Evolutionary conservation across 1,284 basidiomycete species (phyloP), one percentile per base, ranked within the genome.

Genomic region (Trichosporon faecale): DNA sequence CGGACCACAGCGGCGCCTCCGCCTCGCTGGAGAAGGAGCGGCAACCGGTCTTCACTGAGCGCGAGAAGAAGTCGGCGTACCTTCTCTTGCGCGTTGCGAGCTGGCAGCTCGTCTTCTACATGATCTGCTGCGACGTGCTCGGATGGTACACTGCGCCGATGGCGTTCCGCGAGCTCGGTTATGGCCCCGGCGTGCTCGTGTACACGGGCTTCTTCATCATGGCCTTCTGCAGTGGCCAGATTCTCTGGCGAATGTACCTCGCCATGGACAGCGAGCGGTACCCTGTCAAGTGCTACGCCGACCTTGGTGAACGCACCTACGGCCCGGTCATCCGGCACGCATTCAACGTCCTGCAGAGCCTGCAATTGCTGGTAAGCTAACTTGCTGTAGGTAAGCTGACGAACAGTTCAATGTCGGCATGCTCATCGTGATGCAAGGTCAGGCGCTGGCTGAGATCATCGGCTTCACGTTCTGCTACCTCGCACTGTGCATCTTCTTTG

Each of bases 91-190:
- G 73, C 14, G 63, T 68, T 4, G 55, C 69, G 3, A 63, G 49
- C 33, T 74, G 73, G 73, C 73, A 74, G 61, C 60, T 72, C 18
- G 71, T 72, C 27, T 70, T 74, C 64, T 74, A 69, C 69, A 69
- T 74, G 31, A 73, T 73, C 60, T 67, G 40, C 21, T 69, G 69
- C 6, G 74, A 76, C 68, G 76, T 83, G 46, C 70, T 81, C 1
- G 83, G 83, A 9, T 81, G 80, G 21, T 79, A 77, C 71, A 77
- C 78, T 55, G 77, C 80, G 0, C 78, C 79, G 0, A 79, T 79
- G 68, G 77, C 78, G 16, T 80, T 81, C 70, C 64, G 71, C 14
- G 31, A 68, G 16, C 71, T 79, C 21, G 79, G 77, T 1, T 72
- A 75, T 29, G 75, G 67, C 0, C 76, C 78, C 2, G 76, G 76